These are phyloP conservation scores for Lithospermum erythrorhizon DNA, from an alignment of 257 asterid species.

Conservation along the genomic window DNA sequence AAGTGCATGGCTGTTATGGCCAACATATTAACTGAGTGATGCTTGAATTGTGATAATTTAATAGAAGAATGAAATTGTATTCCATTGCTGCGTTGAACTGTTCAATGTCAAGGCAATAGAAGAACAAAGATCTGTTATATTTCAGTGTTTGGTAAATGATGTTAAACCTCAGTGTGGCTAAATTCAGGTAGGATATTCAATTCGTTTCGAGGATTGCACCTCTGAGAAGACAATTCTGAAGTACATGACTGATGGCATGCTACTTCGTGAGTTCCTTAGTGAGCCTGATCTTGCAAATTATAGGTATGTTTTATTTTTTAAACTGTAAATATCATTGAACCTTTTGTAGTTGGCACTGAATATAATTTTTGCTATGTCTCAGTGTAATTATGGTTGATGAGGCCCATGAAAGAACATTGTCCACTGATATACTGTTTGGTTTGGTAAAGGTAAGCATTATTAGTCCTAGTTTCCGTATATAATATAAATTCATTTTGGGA, in stretches of 20 bases:
- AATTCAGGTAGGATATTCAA: slow-evolving; percentile 76
- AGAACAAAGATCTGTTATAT: neutral
- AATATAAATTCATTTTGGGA: neutral
- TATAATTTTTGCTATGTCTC: slow-evolving; percentile 11
- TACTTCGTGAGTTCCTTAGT: slow-evolving; percentile 81
- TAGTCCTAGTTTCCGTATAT: neutral
- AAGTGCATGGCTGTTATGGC: too few relatives aligned
- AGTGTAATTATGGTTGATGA: slow-evolving; percentile 96
- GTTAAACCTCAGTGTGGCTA: slow-evolving; percentile 9
- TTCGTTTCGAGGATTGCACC: slow-evolving; percentile 93
- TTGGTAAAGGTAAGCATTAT: slow-evolving; percentile 55
- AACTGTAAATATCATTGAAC: neutral
- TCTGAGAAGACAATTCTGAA: slow-evolving; percentile 77
- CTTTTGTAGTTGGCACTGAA: slow-evolving; percentile 14
- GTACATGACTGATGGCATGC: slow-evolving; percentile 93
- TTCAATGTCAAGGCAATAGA: neutral
- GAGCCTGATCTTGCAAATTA: slow-evolving; percentile 90
- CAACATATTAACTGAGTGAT: neutral
- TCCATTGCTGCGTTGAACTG: neutral
- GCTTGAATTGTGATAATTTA: neutral
- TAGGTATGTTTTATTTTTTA: slow-evolving; percentile 34
- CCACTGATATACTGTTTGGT: slow-evolving; percentile 87
- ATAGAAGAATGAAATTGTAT: neutral
- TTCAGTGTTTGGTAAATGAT: neutral
- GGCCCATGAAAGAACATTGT: slow-evolving; percentile 92